Evolutionary conservation across 2,329 filamentous ascomycete species (phyloP), one percentile per base, ranked within the genome.

Genomic region (Sphaerulina populicola): DNA sequence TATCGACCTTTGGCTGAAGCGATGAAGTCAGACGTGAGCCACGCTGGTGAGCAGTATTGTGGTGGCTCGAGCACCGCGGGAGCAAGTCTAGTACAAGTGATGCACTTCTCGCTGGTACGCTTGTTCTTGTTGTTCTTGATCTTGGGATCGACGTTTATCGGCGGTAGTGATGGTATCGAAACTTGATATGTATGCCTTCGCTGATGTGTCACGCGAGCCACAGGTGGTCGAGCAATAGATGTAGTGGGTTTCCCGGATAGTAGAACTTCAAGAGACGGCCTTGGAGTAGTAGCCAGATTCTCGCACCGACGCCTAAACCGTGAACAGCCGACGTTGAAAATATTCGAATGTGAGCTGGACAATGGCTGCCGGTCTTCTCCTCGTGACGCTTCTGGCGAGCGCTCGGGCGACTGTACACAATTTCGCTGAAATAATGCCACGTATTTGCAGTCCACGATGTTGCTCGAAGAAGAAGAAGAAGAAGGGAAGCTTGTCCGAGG

Each of bases 21-120:
- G 27, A 48, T 48, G 18, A 48, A 47, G 12, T 48, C 46, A 29
- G 37, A 37, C 11, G 37, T 35, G 12, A 48, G 46, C 37, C 46
- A 48, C 9, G 46, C 46, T 30, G 46, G 23, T 33, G 46, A 48
- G 29, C 46, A 48, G 30, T 48, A 48, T 42, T 48, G 38, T 36
- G 46, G 37, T 11, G 46, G 46, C 21, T 31, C 39, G n/a, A 47
- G 44, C 14, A 38, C 38, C 3, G 23, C 27, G n/a, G 46, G 41
- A 7, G 33, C 38, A 15, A 48, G 37, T 14, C 29, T 41, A 7
- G 37, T 48, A 30, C 37, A 42, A 11, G 46, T 42, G 37, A 42
- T 48, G 38, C 46, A 42, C 29, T 48, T 35, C 30, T 48, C 37
- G 23, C 30, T 48, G 6, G 23, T 27, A 27, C 6, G 23, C 23